phyloP scores from a whole-genome alignment of 768 basidiomycete genomes.

The Boletus huronensis region DNA sequence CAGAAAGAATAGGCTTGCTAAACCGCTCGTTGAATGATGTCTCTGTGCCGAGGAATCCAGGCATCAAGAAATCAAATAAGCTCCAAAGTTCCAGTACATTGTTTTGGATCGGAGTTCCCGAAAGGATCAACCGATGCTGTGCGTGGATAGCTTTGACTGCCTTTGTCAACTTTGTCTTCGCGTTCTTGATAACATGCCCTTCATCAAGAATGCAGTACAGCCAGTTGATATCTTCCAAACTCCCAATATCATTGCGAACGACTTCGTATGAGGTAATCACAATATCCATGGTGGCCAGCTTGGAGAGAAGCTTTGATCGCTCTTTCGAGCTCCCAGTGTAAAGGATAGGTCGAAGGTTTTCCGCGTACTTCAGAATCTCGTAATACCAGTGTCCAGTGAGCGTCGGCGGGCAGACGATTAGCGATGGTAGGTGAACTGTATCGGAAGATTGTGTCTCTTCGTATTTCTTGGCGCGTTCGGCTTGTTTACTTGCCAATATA shows the following conservation, averaged over 20 bases:
- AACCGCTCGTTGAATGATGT: conserved; percentile 92
- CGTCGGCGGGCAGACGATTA: conserved; percentile 96
- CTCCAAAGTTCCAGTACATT: conserved; percentile 99
- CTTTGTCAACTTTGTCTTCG: conserved; percentile 95
- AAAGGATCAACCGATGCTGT: conserved; percentile 90
- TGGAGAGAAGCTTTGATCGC: conserved; percentile 62
- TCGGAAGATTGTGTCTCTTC: conserved; percentile 67
- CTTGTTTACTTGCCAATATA: conserved; percentile 91
- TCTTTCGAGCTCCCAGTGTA: conserved; percentile 89
- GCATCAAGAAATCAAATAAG: conserved; percentile 99
- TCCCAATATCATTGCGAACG: conserved; percentile 87
- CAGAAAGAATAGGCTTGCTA: conserved; percentile 91
- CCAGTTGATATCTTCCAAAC: conserved; percentile 74
- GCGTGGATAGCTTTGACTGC: conserved; percentile 90
- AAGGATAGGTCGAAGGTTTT: conserved; percentile 77
- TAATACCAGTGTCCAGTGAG: conserved; percentile 99
- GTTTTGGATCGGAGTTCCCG: conserved; percentile 98
- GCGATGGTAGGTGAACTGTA: conserved; percentile 82
- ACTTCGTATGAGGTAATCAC: conserved; percentile 98
- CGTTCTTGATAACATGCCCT: conserved; percentile 98
- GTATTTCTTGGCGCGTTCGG: conserved; percentile 73
- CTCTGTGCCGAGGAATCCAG: conserved; percentile 97
- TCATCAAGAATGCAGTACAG: conserved; percentile 97
- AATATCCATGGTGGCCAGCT: conserved; percentile 73
- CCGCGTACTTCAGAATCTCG: conserved; percentile 90